Evolutionary conservation across 164 flowering plant genomes (phyloP), one percentile per base, ranked within the genome.

Genomic region (Chloranthus sessilifolius): DNA sequence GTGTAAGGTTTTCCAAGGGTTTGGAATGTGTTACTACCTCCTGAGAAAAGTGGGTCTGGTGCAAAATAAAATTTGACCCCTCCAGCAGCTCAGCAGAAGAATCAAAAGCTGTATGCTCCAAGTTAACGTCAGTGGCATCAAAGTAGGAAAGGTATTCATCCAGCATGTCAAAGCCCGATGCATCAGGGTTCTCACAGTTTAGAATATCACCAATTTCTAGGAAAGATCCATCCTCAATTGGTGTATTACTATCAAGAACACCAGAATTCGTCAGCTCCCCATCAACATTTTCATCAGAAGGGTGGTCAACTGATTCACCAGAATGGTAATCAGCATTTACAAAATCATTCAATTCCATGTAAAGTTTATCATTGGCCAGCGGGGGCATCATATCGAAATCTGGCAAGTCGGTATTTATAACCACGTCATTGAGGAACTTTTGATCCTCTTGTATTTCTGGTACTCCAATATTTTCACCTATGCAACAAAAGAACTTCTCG

Each of bases 121-220:
- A 26, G 52, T 53, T 61, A 25, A 59, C 68, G 34, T 69, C 82
- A 35, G 58, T 53, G 1, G 66, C 68, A 65, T 75, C 74, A 40
- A 74, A 62, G 73, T 49, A 78, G 5, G 41, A 46, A 11, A 78
- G 77, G 53, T 65, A 73, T 30, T 80, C 78, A 24, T 76, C 76
- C 27, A 75, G 55, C 67, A 62, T 52, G 43, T 71, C 78, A 61
- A 73, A 63, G 30, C 49, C 67, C n/a, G 49, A 33, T 9, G 62
- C 26, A 50, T 71, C 74, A 7, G 46, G 53, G 26, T 61, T 72
- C 17, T 35, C 28, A 17, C 55, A 61, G 17, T 67, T 56, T 16
- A 47, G 36, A 54, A 81, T 72, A 64, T 83, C 84, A 64, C 71
- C 46, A 15, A 76, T 45, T 48, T 77, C 81, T 15, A 77, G 58